Evolutionary conservation across 371 early-diverging fungal species (phyloP), one percentile per base, ranked within the genome.

Genomic region (Smittium culicis): DNA sequence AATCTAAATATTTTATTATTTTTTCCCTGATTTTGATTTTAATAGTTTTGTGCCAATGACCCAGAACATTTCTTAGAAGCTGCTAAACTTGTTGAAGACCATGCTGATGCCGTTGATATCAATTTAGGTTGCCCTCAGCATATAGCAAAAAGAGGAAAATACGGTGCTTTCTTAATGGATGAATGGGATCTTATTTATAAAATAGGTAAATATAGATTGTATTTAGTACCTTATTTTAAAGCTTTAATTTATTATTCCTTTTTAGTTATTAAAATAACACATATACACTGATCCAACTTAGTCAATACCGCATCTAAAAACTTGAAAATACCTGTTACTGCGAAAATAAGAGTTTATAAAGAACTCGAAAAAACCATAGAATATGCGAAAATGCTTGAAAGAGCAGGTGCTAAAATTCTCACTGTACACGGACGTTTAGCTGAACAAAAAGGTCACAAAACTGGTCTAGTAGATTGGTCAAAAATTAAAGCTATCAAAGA

Each of bases 11-110:
- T n/a, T n/a, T n/a, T n/a, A n/a, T n/a, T 24, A 0, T 77, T 91
- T 20, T 20, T 20, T 54, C 17, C 54, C 20, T 54, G 17, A 17
- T 54, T 20, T n/a, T n/a, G n/a, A n/a, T n/a, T n/a, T n/a, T n/a
- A n/a, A n/a, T n/a, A n/a, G 89, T 97, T 99, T 70, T 99, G 99
- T 76, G 99, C 96, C 35, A 98, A 99, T 75, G 92, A 98, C 67
- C 93, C 98, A 1, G 85, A 88, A 17, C 72, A 71, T 16, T 82
- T 99, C 54, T 80, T 98, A 0, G 77, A 79, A 55, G 96, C 99
- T 1, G 94, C 97, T 0, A 78, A 83, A 65, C 71, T 89, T 35
- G 91, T 96, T 8, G 87, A 92, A 70, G 82, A 85, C 64, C 78
- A 89, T 61, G 94, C 94, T 68, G 94, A 94, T 71, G 99, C 96